Evolutionary conservation across 2,329 filamentous ascomycete species (phyloP).

Genomic region (Botrytis sinoallii): DNA sequence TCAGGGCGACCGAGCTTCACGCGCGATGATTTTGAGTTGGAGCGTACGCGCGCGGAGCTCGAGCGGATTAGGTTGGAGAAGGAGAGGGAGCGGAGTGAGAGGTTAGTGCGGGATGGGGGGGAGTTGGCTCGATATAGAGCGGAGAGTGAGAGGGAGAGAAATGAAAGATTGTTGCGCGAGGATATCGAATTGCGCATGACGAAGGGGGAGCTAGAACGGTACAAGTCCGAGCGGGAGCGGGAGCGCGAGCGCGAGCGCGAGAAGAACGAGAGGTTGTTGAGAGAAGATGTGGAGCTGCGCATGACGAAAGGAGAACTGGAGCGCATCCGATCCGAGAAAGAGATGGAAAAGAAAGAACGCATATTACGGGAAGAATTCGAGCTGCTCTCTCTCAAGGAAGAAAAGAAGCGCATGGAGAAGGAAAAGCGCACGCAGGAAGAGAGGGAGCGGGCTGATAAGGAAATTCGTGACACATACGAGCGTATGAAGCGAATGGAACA

Average conservation of each 20-base stretch:
- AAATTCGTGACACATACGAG: conserved; percentile 36
- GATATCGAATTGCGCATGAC: conserved; percentile 9
- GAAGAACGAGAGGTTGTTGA: neutral
- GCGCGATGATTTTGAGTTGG: conserved; percentile 39
- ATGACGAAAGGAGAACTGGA: conserved; percentile 5
- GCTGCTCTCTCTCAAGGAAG: conserved; percentile 8
- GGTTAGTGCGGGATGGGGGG: conserved; percentile 42
- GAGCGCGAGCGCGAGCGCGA: too few species aligned
- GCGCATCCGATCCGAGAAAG: neutral
- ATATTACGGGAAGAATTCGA: conserved; percentile 14
- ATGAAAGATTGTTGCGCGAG: conserved; percentile 47
- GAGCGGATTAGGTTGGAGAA: conserved; percentile 45
- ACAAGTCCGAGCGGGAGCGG: too few species aligned
- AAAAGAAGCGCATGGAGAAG: conserved; percentile 15
- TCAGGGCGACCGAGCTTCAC: neutral
- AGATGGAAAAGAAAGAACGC: neutral
- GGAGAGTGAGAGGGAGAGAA: neutral
- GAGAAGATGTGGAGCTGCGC: neutral
- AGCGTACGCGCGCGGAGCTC: conserved; percentile 46
- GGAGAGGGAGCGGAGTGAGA: conserved; percentile 42
- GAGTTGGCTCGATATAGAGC: conserved; percentile 5
- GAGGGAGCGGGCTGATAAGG: conserved; percentile 40
- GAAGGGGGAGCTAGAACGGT: conserved; percentile 2
- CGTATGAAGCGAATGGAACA: conserved; percentile 43
- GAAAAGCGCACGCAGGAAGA: conserved; percentile 15